Evolutionary conservation across 768 basidiomycete genomes (phyloP), one percentile per base, ranked within the genome.

Genomic region (Cyclocybe cylindracea): DNA sequence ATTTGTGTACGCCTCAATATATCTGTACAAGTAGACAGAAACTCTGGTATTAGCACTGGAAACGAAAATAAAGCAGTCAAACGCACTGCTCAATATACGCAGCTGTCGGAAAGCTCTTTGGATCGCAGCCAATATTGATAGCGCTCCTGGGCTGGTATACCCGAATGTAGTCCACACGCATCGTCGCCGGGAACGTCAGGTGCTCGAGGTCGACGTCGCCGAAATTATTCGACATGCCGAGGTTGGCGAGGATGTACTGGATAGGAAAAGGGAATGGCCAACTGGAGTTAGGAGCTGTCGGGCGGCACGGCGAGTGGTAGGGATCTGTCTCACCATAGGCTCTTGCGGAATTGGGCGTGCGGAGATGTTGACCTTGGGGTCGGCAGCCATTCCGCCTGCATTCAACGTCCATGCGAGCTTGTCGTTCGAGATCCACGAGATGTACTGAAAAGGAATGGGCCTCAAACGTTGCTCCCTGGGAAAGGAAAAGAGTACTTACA

Each of bases 141-240:
- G 77, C 64, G 55, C 82, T 67, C 61, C 78, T 72, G 2, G 83
- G 83, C 65, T 97, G 95, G 68, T 97, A 98, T 7, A 98, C 90
- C 18, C 95, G 83, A 48, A 98, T 83, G 72, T 87, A 97, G 65
- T 97, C 92, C 38, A 96, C 75, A 41, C 73, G 76, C 90, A 97
- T 86, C 3, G 63, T 73, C 4, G 85, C 68, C 6, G 94, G 93
- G 71, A 91, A 94, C 13, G 70, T 72, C 14, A 96, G 72, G 52
- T 87, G 75, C 13, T 78, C 68, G 45, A 91, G 75, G 70, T 97
- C 87, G 45, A 94, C 83, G 3, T 67, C 44, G 7, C 78, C 77
- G 34, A 97, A 97, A 67, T 88, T 90, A 46, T 74, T 70, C 4
- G 91, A 94, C 69, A 96, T 85, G 47, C 92, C 94, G 61, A 94